phyloP scores from a whole-genome alignment of 1,284 basidiomycete species.

The Trichosporon sp. region DNA sequence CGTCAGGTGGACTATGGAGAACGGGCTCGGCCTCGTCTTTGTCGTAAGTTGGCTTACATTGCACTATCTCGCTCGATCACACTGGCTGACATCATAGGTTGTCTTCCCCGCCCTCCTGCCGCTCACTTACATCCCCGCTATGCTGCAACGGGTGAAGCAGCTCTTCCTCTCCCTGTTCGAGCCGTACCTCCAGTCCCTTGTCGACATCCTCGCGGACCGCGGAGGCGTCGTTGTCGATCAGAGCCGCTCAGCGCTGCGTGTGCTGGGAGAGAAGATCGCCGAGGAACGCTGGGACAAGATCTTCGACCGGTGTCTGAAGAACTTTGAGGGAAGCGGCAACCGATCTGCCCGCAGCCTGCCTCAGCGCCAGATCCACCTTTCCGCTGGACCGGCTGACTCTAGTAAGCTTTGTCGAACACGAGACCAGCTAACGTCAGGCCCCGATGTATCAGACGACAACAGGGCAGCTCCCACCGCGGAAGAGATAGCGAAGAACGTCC shows the following conservation, averaged over 20 bases:
- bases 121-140: constrained; percentile 85
- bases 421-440: constrained; percentile 53
- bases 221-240: constrained; percentile 40
- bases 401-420: constrained; percentile 12
- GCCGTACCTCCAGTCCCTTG: constrained; percentile 71
- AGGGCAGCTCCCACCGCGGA: constrained; percentile 55
- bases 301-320: constrained; percentile 42
- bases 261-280: constrained; percentile 31
- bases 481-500: constrained; percentile 85
- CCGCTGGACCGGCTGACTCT: constrained; percentile 26
- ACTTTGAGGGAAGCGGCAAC: constrained; percentile 21
- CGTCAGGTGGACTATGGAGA: constrained; percentile 85
- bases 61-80: neutral
- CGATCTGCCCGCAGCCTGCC: constrained; percentile 1
- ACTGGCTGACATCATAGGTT: constrained; percentile 55
- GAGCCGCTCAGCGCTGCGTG: constrained; percentile 23
- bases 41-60: constrained; percentile 57
- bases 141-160: constrained; percentile 70
- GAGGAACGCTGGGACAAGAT: constrained; percentile 42
- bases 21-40: constrained; percentile 88
- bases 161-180: constrained; percentile 80
- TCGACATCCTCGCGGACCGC: constrained; percentile 66
- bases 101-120: constrained; percentile 96
- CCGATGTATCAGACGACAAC: constrained; percentile 18
- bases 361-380: constrained; percentile 24